Evolutionary conservation across 2,329 filamentous ascomycete species (phyloP), one percentile per base, ranked within the genome.

Genomic region (Eutypella sp.): DNA sequence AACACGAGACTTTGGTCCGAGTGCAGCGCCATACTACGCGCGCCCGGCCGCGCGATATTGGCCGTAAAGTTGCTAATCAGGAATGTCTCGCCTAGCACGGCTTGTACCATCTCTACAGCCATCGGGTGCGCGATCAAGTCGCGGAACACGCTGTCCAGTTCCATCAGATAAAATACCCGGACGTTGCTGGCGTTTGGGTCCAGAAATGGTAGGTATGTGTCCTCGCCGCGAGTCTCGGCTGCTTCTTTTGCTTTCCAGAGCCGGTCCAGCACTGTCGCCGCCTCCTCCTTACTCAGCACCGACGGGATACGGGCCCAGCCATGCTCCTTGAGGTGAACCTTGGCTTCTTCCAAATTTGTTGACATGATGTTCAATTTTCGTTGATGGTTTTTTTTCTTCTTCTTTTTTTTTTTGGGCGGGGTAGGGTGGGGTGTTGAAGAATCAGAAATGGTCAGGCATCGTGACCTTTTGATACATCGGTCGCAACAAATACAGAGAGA

Each of bases 21-120:
- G 49, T 66, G 64, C 23, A 66, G 50, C 1, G 53, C 57, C 64
- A 63, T 63, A 10, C 51, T 56, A 45, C 52, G 38, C 13, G 57
- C 54, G 1, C 64, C 64, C 0, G 64, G 64, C 1, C 61, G 56
- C 10, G 62, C 62, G 38, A 66, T 65, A 46, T 66, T 66, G 39
- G 61, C 60, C 5, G 62, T 65, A 49, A 67, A 66, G 49, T 66
- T 66, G 18, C 53, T 59, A 44, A 66, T 59, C 9, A 65, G 48
- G 52, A 63, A 61, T 16, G 16, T 22, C 10, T 42, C 33, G 15
- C 47, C 43, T 6, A 48, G n/a, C 5, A 48, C 24, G 10, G 42
- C 3, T 23, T 41, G 34, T 2, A 41, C 43, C 44, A 50, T 48
- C 11, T 52, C 49, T 13, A 52, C 24, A 4, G 51, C 51, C 1